phyloP scores from a whole-genome alignment of 805 yeast genomes.

The Metschnikowia noctiluminum region DNA sequence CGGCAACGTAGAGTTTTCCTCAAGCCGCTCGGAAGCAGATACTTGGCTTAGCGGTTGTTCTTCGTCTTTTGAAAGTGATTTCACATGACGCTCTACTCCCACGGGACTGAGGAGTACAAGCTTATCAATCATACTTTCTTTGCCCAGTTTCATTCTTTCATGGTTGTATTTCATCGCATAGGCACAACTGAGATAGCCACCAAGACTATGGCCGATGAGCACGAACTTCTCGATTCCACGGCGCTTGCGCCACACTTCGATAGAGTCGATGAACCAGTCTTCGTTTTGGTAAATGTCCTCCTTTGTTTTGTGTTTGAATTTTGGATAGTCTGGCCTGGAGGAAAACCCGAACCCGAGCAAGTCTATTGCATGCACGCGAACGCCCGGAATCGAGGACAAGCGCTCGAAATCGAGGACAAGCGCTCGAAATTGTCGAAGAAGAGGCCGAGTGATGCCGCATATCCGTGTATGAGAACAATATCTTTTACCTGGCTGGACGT shows the following conservation, averaged over 20 bases:
- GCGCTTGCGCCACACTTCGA: slow-evolving; percentile 41
- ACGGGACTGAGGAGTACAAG: slow-evolving; percentile 42
- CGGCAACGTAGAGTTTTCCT: slow-evolving; percentile 18
- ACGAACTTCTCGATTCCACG: slow-evolving; percentile 34
- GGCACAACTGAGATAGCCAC: slow-evolving; percentile 43
- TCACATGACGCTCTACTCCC: slow-evolving; percentile 37
- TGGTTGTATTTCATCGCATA: slow-evolving; percentile 41
- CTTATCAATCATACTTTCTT: slow-evolving; percentile 29
- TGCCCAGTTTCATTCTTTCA: slow-evolving; percentile 19
- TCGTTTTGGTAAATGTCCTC: slow-evolving; percentile 35
- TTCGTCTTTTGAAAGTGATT: slow-evolving; percentile 26
- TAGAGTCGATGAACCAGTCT: slow-evolving; percentile 42
- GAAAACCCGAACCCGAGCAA: slow-evolving; percentile 71
- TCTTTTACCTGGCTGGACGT: slow-evolving; percentile 35
- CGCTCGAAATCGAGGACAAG: slow-evolving; percentile 53
- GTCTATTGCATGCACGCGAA: slow-evolving; percentile 64
- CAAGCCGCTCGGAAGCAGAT: neutral
- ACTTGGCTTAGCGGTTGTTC: slow-evolving; percentile 11
- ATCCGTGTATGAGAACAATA: slow-evolving; percentile 83
- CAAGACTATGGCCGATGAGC: slow-evolving; percentile 44
- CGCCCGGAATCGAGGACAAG: slow-evolving; percentile 45
- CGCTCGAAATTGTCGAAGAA: slow-evolving; percentile 65
- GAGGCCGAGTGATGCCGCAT: slow-evolving; percentile 87
- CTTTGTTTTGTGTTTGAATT: slow-evolving; percentile 25
- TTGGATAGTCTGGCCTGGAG: slow-evolving; percentile 49